Percentiles rank a stretch among this genome's conserved stretches.
These are phyloP conservation scores for Pelargonium fulgidum DNA, from an alignment of 441 rosid species.

Conservation along the genomic window DNA sequence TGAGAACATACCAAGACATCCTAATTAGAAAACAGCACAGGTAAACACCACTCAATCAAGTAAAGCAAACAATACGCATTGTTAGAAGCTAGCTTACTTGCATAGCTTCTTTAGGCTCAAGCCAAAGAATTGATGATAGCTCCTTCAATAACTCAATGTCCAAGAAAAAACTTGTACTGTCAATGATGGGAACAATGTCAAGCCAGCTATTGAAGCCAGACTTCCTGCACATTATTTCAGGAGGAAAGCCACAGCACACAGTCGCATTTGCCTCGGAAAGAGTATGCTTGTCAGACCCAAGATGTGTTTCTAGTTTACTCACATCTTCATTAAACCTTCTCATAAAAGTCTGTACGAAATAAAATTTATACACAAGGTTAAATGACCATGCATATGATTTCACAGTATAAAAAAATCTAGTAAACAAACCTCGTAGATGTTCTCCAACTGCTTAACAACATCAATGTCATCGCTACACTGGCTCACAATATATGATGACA, in stretches of 20 bases:
- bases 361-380: slow-evolving; percentile 20
- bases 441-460: slow-evolving; percentile 52
- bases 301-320: slow-evolving; percentile 34
- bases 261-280: slow-evolving; percentile 28
- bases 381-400: slow-evolving; percentile 6
- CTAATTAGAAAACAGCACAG: not conserved
- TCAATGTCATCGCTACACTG: slow-evolving; percentile 33
- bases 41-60: not conserved
- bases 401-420: slow-evolving; percentile 11
- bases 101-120: slow-evolving; percentile 32
- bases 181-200: slow-evolving; percentile 47
- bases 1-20: not conserved
- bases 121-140: slow-evolving; percentile 37
- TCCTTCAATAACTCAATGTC: slow-evolving; percentile 66
- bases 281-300: slow-evolving; percentile 27
- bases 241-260: slow-evolving; percentile 49
- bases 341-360: slow-evolving; percentile 49
- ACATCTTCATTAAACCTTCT: slow-evolving; percentile 60
- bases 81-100: slow-evolving; percentile 36
- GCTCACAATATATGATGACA: slow-evolving; percentile 57
- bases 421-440: slow-evolving; percentile 59
- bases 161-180: slow-evolving; percentile 56
- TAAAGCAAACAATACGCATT: not conserved
- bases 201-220: slow-evolving; percentile 53
- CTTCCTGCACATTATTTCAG: slow-evolving; percentile 48